phyloP scores from a whole-genome alignment of 2,329 filamentous ascomycete genomes.

The Dothidotthia symphoricarpi region DNA sequence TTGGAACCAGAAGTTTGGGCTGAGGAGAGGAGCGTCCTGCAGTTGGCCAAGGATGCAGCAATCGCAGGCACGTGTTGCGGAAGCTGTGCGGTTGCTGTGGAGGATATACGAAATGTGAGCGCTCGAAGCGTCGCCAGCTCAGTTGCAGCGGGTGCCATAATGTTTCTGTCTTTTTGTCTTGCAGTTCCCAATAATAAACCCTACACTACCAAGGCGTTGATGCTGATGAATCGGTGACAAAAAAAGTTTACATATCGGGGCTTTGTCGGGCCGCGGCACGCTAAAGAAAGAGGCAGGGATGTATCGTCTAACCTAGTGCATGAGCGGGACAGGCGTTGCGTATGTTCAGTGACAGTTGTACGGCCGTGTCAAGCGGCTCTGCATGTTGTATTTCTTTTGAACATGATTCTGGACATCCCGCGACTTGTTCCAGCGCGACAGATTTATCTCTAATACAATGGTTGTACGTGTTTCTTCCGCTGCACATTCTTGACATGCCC shows the following conservation, averaged over 20 bases:
- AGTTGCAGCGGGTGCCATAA: constrained; percentile 27
- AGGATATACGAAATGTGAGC: constrained; percentile 68
- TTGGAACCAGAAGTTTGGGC: constrained; percentile 58
- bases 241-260: constrained; percentile 25
- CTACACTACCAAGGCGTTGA: neutral
- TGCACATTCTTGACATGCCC: no score
- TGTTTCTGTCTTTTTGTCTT: constrained; percentile 1
- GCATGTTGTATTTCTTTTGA: constrained; percentile 25
- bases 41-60: constrained; percentile 55
- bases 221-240: constrained; percentile 8
- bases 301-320: constrained; percentile 12
- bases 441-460: constrained; percentile 34
- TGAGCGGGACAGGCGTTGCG: constrained; percentile 14
- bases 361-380: constrained; percentile 21
- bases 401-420: constrained; percentile 28
- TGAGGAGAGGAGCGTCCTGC: constrained; percentile 61
- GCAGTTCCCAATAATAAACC: neutral
- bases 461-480: constrained; percentile 28
- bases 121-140: constrained; percentile 36
- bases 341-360: constrained; percentile 22
- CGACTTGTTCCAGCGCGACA: constrained; percentile 27
- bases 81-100: constrained; percentile 69
- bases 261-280: constrained; percentile 19
- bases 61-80: constrained; percentile 71
- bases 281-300: constrained; percentile 27